Evolutionary conservation across 2,329 filamentous ascomycete genomes (phyloP), one percentile per base, ranked within the genome.

Genomic region (Microcera coccophila): DNA sequence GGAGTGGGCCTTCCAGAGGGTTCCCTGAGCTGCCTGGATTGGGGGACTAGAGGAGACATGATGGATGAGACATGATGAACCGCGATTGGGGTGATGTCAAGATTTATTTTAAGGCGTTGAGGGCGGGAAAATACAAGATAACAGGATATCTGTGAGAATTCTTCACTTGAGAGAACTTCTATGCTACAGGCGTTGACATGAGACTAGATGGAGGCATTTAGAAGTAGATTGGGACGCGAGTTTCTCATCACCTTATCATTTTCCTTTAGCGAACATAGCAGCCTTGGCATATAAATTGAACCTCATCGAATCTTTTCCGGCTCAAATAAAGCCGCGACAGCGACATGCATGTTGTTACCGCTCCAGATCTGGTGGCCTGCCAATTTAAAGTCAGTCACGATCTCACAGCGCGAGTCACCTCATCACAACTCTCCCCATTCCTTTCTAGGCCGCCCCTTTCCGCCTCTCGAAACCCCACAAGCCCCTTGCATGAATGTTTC

Each of bases 1-100:
- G 34, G 71, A 74, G 52, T 75, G 72, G 72, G 52, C 42, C 2
- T 11, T 24, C n/a, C 10, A 5, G 3, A 18, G n/a, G 4, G 15
- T 12, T 32, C n/a, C n/a, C n/a, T n/a, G n/a, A n/a, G n/a, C n/a
- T n/a, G n/a, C n/a, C n/a, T n/a, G n/a, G n/a, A n/a, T n/a, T n/a
- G 8, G n/a, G n/a, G n/a, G n/a, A n/a, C n/a, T 33, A 33, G 36
- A 31, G 39, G 10, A 15, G 22, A 20, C 29, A 32, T 32, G 29
- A 32, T 14, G 11, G 29, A 32, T 32, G 29, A 32, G 11, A 5
- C 5, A 32, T 17, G 29, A 32, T n/a, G 29, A n/a, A 32, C 15
- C 7, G 35, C 11, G 17, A 16, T 18, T 16, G 28, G 10, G 28
- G 17, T 4, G 24, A 18, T 19, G 29, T 12, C 22, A 26, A 32